Evolutionary conservation across 495 filamentous ascomycete species (phyloP).

Genomic region (Penicillium desertorum): DNA sequence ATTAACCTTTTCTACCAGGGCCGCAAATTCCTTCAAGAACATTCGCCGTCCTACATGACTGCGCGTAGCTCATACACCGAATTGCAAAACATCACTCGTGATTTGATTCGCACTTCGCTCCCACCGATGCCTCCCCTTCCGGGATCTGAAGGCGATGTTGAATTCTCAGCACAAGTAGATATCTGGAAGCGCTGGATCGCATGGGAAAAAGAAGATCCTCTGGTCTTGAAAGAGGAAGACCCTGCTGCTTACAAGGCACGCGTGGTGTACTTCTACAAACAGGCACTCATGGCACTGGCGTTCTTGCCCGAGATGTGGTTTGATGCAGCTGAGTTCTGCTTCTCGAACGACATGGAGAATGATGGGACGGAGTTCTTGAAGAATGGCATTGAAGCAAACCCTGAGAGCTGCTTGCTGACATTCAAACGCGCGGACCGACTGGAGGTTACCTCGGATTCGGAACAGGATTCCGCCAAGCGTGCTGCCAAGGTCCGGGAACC

Average conservation of each 20-base stretch:
- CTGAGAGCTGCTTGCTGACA: conserved; percentile 85
- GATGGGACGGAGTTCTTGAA: conserved; percentile 76
- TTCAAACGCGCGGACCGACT: conserved; percentile 86
- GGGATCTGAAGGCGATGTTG: conserved; percentile 83
- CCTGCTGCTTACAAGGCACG: conserved; percentile 66
- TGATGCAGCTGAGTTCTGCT: conserved; percentile 91
- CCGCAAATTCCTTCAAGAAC: conserved; percentile 88
- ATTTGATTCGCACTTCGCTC: conserved; percentile 71
- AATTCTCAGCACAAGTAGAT: conserved; percentile 82
- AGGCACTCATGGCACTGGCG: conserved; percentile 86
- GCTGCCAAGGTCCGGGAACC: conserved; percentile 75
- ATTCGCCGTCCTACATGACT: conserved; percentile 89
- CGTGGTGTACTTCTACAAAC: conserved; percentile 87
- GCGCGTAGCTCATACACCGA: conserved; percentile 82
- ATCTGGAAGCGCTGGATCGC: conserved; percentile 91
- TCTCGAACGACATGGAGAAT: conserved; percentile 66
- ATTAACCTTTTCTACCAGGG: conserved; percentile 53
- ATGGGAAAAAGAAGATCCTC: conserved; percentile 90
- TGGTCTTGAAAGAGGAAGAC: conserved; percentile 82
- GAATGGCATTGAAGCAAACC: conserved; percentile 82
- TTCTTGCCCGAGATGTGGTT: conserved; percentile 97
- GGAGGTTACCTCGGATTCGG: conserved; percentile 66
- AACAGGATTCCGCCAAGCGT: conserved; percentile 66
- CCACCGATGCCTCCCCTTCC: conserved; percentile 77
- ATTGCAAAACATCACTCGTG: conserved; percentile 79